A percentile compares a stretch with the other conserved stretches of the same genome.
phyloP scores from a whole-genome alignment of 2,329 filamentous ascomycete species.

The Diaporthe sp. region DNA sequence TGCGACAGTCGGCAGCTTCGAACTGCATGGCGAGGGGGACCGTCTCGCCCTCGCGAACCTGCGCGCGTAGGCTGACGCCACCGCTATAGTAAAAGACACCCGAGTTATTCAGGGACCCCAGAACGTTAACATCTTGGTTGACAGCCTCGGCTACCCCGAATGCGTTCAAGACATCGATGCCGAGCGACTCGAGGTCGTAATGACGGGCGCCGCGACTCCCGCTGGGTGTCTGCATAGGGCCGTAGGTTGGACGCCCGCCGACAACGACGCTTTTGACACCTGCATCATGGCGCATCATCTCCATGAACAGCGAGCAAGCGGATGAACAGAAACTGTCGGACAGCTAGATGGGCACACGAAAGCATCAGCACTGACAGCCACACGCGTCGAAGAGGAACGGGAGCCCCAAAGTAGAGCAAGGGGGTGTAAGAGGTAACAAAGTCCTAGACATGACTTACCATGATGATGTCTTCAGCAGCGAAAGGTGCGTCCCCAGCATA shows the following conservation, averaged over 20 bases:
- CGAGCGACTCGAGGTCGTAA: slow-evolving; percentile 44
- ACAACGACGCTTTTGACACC: slow-evolving; percentile 70
- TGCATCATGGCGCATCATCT: slow-evolving; percentile 48
- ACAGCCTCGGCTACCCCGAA: background rate
- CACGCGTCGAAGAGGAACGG: too few relatives aligned
- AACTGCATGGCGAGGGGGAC: slow-evolving; percentile 72
- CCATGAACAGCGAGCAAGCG: slow-evolving; percentile 50
- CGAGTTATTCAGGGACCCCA: slow-evolving; percentile 30
- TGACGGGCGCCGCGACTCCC: slow-evolving; percentile 70
- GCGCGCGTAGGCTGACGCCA: slow-evolving; percentile 47
- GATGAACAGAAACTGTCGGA: slow-evolving; percentile 51
- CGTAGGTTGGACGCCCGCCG: slow-evolving; percentile 69
- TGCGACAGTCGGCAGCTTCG: slow-evolving; percentile 71
- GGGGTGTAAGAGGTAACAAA: too few relatives aligned
- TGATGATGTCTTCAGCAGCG: background rate
- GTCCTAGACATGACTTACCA: background rate
- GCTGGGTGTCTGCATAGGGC: slow-evolving; percentile 73
- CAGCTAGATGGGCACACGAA: slow-evolving; percentile 38
- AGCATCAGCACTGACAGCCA: too few relatives aligned
- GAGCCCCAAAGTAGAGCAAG: too few relatives aligned
- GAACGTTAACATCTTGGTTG: background rate
- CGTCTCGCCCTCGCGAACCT: slow-evolving; percentile 44
- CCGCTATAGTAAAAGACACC: slow-evolving; percentile 40
- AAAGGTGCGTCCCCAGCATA: background rate
- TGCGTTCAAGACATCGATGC: slow-evolving; percentile 28